Evolutionary conservation across 371 early-diverging fungal genomes (phyloP).

Genomic region (Amoeboradix gromovi): DNA sequence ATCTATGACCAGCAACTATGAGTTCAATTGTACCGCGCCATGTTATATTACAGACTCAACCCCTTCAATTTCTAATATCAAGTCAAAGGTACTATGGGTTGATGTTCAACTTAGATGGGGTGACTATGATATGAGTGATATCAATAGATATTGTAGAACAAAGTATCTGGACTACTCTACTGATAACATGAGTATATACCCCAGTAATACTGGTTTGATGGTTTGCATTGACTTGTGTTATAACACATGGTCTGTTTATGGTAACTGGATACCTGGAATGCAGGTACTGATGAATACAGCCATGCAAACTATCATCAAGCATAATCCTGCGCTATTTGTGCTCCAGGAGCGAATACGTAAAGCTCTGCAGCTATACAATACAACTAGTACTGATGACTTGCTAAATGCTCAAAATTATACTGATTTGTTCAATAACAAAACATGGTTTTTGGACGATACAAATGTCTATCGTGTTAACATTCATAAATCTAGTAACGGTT

Average conservation of each 20-base stretch:
- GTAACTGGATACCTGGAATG: conserved; percentile 93
- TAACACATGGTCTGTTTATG: conserved; percentile 51
- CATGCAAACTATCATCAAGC: conserved; percentile 91
- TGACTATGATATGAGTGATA: conserved; percentile 90
- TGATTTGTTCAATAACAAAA: conserved; percentile 89
- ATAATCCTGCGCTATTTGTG: conserved; percentile 85
- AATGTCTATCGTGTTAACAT: conserved; percentile 96
- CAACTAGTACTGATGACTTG: conserved; percentile 94
- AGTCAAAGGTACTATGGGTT: conserved; percentile 87
- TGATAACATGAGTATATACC: conserved; percentile 80
- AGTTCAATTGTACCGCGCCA: conserved; percentile 84
- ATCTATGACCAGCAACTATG: conserved; percentile 76
- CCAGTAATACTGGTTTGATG: conserved; percentile 85
- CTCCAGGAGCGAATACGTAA: conserved; percentile 93
- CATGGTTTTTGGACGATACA: conserved; percentile 97
- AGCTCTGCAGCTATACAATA: conserved; percentile 86
- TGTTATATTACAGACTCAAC: conserved; percentile 55
- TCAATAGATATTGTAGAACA: conserved; percentile 87
- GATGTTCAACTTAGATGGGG: conserved; percentile 97
- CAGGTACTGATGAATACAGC: conserved; percentile 85
- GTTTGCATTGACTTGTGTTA: conserved; percentile 90
- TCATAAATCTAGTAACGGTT: conserved; percentile 96
- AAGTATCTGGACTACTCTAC: conserved; percentile 92
- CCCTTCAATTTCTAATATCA: conserved; percentile 78
- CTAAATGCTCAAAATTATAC: conserved; percentile 79